These are phyloP conservation scores for Moesziomyces sp. DNA, from an alignment of 1,284 basidiomycete species.

Conservation along the genomic window DNA sequence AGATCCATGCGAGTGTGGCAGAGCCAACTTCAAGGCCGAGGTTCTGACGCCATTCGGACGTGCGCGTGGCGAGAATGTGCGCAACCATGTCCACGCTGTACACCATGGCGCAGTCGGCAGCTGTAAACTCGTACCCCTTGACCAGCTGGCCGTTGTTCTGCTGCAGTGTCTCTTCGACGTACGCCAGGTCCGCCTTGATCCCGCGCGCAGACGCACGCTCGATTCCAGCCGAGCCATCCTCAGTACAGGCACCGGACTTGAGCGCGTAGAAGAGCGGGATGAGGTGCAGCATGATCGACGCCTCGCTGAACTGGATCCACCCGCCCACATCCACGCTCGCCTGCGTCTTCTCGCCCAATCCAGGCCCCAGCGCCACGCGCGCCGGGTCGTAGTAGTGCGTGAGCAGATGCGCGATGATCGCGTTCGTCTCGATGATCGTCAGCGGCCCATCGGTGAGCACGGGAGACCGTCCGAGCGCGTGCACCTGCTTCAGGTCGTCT, in stretches of 20 bases:
- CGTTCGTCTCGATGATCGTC: constrained; percentile 37
- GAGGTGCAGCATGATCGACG: constrained; percentile 26
- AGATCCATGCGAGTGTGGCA: constrained; percentile 27
- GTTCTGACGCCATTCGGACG: constrained; percentile 22
- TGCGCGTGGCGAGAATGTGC: constrained; percentile 10
- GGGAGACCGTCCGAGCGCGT: constrained; percentile 43
- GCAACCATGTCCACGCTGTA: constrained; percentile 33
- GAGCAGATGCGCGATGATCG: constrained; percentile 34
- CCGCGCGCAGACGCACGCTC: constrained; percentile 32
- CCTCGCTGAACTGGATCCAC: constrained; percentile 44
- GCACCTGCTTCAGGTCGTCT: constrained; percentile 30
- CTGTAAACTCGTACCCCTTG: constrained; percentile 21
- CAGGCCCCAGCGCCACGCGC: constrained; percentile 15
- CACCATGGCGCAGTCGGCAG: constrained; percentile 40
- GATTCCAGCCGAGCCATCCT: constrained; percentile 10
- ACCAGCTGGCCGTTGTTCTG: constrained; percentile 24
- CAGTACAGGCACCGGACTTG: constrained; percentile 16
- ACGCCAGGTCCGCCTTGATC: constrained; percentile 22
- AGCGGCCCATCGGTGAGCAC: constrained; percentile 29
- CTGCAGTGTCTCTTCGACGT: constrained; percentile 22
- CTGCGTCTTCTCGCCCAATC: constrained; percentile 21
- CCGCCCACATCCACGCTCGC: constrained; percentile 19
- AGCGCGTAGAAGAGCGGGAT: constrained; percentile 33
- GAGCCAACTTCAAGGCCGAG: constrained; percentile 10
- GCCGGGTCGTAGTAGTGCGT: constrained; percentile 33